Conservation (phyloP, 164 flowering plant genomes). For the Aristolochia contorta region DNA sequence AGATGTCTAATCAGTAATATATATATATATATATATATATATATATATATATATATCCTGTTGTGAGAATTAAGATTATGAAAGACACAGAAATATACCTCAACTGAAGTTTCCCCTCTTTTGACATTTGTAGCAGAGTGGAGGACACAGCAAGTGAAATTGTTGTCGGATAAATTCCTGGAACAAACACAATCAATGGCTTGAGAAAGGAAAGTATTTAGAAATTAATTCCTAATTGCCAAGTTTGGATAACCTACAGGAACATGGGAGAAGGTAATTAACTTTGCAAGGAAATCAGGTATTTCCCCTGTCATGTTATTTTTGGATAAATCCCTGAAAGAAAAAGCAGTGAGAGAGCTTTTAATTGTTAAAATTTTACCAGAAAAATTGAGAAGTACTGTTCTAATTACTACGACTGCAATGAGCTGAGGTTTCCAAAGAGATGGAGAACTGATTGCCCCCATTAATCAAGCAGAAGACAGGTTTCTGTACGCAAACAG, state of each 20-base stretch:
- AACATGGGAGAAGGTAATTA: neutral
- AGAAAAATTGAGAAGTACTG: neutral
- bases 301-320: conserved; percentile 2
- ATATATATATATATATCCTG: too few species aligned
- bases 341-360: neutral
- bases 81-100: too few species aligned
- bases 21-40: too few species aligned
- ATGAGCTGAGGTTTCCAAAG: neutral
- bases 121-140: too few species aligned
- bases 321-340: conserved; percentile 1
- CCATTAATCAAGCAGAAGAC: too few species aligned
- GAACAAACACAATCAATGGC: neutral
- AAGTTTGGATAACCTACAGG: too few species aligned
- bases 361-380: neutral
- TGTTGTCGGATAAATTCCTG: conserved; percentile 3
- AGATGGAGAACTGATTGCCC: neutral
- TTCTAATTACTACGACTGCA: neutral
- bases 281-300: neutral
- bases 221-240: too few species aligned
- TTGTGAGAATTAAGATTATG: too few species aligned
- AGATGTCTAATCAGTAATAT: too few species aligned
- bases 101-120: too few species aligned
- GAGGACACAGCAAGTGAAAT: neutral
- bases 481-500: too few species aligned
- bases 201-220: neutral